A percentile compares a stretch with the other conserved stretches of the same genome.
phyloP scores from a whole-genome alignment of 495 filamentous ascomycete species.

The Penicillium dipodomyicola region DNA sequence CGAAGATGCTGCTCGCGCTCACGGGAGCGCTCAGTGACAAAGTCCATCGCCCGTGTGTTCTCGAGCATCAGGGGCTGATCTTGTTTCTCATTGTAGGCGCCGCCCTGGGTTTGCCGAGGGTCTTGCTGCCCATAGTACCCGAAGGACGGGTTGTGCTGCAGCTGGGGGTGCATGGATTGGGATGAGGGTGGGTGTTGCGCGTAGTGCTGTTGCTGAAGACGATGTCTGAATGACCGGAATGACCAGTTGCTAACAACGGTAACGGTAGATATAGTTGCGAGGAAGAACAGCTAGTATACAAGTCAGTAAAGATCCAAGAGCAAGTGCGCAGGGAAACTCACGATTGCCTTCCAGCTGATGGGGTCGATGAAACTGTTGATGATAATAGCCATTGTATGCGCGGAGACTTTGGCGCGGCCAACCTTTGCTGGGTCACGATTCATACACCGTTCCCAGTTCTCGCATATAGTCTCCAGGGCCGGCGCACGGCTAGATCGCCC shows the following conservation, averaged over 20 bases:
- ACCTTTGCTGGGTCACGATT: conserved; percentile 64
- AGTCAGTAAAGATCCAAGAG: conserved; percentile 16
- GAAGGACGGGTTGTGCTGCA: conserved; percentile 28
- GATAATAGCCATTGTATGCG: conserved; percentile 79
- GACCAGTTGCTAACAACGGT: conserved; percentile 49
- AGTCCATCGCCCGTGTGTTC: conserved; percentile 30
- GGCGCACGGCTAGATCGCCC: conserved; percentile 59
- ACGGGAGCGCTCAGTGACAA: conserved; percentile 37
- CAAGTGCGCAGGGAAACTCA: conserved; percentile 33
- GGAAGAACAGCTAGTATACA: conserved; percentile 37
- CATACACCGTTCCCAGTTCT: conserved; percentile 86
- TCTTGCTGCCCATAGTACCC: conserved; percentile 30
- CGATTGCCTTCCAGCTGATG: conserved; percentile 71
- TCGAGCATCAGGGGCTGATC: conserved; percentile 39
- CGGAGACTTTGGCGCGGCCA: conserved; percentile 63
- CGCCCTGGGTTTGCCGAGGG: conserved; percentile 10
- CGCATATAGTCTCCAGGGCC: conserved; percentile 68
- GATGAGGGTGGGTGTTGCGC: conserved; percentile 24
- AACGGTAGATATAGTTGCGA: conserved; percentile 43
- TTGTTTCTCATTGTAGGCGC: conserved; percentile 24
- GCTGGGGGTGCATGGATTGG: conserved; percentile 23
- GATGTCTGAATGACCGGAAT: conserved; percentile 44
- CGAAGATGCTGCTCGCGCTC: conserved; percentile 37
- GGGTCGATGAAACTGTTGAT: conserved; percentile 70
- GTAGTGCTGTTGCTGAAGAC: conserved; percentile 37